Conservation (phyloP, 225 moss, liverwort and hornwort genomes). For the Thuidium tamariscinum region DNA sequence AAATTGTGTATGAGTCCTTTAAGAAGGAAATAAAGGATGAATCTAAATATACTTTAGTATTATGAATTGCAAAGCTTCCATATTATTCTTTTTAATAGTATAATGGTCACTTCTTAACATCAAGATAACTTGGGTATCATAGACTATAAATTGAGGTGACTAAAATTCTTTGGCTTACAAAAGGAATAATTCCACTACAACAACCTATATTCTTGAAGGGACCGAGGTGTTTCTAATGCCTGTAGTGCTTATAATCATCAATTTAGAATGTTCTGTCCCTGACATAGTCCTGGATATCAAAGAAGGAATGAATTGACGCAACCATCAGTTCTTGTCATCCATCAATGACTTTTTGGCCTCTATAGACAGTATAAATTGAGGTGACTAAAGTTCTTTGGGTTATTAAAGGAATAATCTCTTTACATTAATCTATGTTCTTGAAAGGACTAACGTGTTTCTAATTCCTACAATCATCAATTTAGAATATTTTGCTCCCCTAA, state of each 20-base stretch:
- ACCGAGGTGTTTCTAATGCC: no score
- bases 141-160: background rate
- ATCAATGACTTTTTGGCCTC: no score
- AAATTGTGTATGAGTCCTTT: rapidly evolving
- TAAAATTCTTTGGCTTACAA: background rate
- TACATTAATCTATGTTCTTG: rapidly evolving
- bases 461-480: background rate
- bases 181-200: rapidly evolving
- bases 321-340: background rate
- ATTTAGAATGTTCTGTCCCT: background rate
- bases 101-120: rapidly evolving
- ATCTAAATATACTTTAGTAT: background rate
- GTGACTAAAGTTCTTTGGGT: background rate
- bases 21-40: background rate
- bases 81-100: no score
- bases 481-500: rapidly evolving
- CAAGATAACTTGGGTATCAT: rapidly evolving
- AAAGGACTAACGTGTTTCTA: background rate
- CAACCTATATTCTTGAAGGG: background rate
- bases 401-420: no score
- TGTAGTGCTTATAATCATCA: background rate
- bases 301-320: background rate
- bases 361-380: background rate
- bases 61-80: background rate
- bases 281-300: no score